Percentiles rank a stretch among this genome's conserved stretches.
phyloP scores from a whole-genome alignment of 345 rosid genomes.

The Zanthoxylum bungeanum region DNA sequence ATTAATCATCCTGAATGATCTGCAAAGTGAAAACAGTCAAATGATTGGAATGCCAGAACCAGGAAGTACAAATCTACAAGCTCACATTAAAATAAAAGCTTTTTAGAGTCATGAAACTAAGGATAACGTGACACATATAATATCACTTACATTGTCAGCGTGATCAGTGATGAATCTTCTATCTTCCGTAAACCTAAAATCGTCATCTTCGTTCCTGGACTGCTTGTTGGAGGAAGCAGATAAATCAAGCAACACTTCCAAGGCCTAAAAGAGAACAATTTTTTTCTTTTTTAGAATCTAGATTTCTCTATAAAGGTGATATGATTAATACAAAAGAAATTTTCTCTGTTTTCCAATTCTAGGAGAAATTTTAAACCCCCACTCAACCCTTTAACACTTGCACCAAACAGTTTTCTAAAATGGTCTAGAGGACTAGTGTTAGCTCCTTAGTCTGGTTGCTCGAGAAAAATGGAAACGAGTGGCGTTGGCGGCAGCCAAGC shows the following conservation, averaged over 20 bases:
- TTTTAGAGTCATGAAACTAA: background rate
- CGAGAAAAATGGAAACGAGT: no score
- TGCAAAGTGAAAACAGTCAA: background rate
- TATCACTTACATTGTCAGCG: slow-evolving; percentile 56
- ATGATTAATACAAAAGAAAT: background rate
- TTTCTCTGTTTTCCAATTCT: background rate
- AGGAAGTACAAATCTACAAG: slow-evolving; percentile 1
- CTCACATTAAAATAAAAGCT: slow-evolving; percentile 2
- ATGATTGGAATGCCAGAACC: background rate
- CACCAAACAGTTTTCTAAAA: background rate
- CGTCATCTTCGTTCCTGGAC: slow-evolving; percentile 27
- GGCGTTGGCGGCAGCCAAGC: no score
- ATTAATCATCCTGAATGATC: background rate
- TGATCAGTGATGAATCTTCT: slow-evolving; percentile 26
- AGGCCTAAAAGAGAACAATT: slow-evolving; percentile 57
- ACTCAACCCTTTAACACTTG: background rate
- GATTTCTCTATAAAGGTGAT: background rate
- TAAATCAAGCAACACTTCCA: slow-evolving; percentile 67
- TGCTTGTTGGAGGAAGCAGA: slow-evolving; percentile 50
- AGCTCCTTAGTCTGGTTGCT: no score
- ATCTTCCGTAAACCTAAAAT: slow-evolving; percentile 27
- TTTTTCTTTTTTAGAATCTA: no score
- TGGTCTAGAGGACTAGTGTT: no score
- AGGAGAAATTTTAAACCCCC: background rate
- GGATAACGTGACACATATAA: background rate